These are phyloP conservation scores for Aspergillus flavus DNA, from an alignment of 2,329 filamentous ascomycete genomes.

Conservation along the genomic window DNA sequence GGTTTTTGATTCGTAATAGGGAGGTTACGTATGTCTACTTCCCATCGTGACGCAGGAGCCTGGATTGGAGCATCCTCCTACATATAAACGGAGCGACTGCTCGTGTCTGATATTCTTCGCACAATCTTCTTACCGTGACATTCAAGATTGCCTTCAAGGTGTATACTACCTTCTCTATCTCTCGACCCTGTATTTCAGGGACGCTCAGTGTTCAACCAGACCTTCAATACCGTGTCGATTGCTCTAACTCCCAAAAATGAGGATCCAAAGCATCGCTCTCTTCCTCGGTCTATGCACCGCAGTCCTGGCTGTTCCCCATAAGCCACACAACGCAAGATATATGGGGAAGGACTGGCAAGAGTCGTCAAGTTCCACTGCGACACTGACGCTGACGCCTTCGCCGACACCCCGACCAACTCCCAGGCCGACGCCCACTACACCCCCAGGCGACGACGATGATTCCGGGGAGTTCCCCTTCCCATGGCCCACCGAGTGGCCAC, in stretches of 20 bases:
- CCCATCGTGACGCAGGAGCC: neutral
- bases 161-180: neutral
- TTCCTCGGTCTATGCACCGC: slow-evolving; percentile 14
- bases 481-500: neutral
- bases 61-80: neutral
- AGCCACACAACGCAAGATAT: neutral
- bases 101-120: neutral
- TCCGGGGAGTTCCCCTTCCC: neutral
- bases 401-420: neutral
- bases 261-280: slow-evolving; percentile 11
- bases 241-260: slow-evolving; percentile 11
- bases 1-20: neutral
- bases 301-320: slow-evolving; percentile 11
- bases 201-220: neutral
- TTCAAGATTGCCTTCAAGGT: neutral
- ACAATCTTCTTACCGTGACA: neutral
- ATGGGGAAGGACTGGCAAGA: neutral
- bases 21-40: neutral
- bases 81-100: neutral
- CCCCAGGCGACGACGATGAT: neutral
- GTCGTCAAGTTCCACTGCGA: neutral
- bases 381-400: neutral
- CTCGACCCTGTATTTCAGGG: neutral
- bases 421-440: neutral
- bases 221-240: neutral